Conservation (phyloP, 345 rosid genomes). For the Populus deltoides region DNA sequence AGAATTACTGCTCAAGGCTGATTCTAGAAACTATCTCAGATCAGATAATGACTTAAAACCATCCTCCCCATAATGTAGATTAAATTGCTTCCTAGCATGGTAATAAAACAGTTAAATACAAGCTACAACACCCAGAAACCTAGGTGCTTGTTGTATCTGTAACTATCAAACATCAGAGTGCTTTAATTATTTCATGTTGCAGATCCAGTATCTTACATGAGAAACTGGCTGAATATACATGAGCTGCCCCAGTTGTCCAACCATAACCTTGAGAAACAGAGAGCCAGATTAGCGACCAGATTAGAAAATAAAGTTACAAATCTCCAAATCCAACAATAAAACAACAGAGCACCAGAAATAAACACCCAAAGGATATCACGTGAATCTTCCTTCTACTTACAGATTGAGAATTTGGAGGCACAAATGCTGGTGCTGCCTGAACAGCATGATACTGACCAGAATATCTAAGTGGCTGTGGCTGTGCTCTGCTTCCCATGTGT, state of each 20-base stretch:
- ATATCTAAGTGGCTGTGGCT: constrained; percentile 54
- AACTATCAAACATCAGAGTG: constrained; percentile 8
- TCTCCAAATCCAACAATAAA: background rate
- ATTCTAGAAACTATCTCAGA: background rate
- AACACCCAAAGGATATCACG: background rate
- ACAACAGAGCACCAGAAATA: background rate
- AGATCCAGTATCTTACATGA: constrained; percentile 49
- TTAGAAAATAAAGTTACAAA: constrained; percentile 5
- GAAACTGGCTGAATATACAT: constrained; percentile 70
- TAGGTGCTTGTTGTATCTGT: background rate
- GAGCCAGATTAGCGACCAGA: constrained; percentile 11
- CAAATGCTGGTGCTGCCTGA: constrained; percentile 57
- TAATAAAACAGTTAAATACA: background rate
- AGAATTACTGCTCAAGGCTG: background rate
- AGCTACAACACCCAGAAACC: background rate
- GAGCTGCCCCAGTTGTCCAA: constrained; percentile 68
- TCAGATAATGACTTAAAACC: background rate
- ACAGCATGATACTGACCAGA: constrained; percentile 59
- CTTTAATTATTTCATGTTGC: constrained; percentile 7
- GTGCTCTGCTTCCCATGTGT: constrained; percentile 58
- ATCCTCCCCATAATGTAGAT: background rate
- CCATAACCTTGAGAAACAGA: constrained; percentile 51
- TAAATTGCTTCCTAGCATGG: background rate
- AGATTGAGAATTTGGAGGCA: constrained; percentile 63
- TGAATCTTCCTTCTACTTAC: constrained; percentile 30